Percentiles rank a stretch among this genome's conserved stretches.
These are phyloP conservation scores for Psilocybe sp. DNA, from an alignment of 768 basidiomycete species.

Conservation along the genomic window DNA sequence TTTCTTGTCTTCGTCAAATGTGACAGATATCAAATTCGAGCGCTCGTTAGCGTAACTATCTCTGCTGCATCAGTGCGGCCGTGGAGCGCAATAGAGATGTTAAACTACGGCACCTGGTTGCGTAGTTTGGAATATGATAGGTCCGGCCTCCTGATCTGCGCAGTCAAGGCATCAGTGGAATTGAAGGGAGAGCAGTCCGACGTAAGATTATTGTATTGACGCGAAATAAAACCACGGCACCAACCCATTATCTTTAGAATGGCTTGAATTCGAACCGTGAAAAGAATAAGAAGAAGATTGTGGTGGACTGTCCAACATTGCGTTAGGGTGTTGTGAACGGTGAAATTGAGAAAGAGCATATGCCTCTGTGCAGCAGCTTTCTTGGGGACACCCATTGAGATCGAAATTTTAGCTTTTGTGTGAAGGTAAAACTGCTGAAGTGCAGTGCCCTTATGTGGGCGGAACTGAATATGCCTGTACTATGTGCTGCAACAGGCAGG, in stretches of 20 bases:
- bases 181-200: conserved; percentile 5
- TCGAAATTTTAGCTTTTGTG: not conserved
- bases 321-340: conserved; percentile 15
- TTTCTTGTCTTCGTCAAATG: conserved; percentile 31
- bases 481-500: no score
- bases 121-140: conserved; percentile 39
- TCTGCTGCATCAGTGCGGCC: conserved; percentile 7
- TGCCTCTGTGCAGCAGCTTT: conserved; percentile 18
- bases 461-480: not conserved
- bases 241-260: conserved; percentile 37
- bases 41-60: conserved; percentile 35
- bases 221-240: conserved; percentile 10
- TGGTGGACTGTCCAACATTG: conserved; percentile 21
- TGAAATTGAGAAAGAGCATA: conserved; percentile 17
- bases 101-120: conserved; percentile 28
- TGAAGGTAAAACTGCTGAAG: not conserved
- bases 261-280: conserved; percentile 37
- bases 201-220: not conserved
- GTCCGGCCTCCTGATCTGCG: conserved; percentile 32
- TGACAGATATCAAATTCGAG: conserved; percentile 32
- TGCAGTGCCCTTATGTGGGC: conserved; percentile 1
- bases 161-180: conserved; percentile 1
- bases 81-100: not conserved
- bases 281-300: conserved; percentile 29
- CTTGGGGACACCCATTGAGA: conserved; percentile 13